A percentile compares a stretch with the other conserved stretches of the same genome.
phyloP scores from a whole-genome alignment of 108 stramenopile genomes.

The Mediolabrus comicus region DNA sequence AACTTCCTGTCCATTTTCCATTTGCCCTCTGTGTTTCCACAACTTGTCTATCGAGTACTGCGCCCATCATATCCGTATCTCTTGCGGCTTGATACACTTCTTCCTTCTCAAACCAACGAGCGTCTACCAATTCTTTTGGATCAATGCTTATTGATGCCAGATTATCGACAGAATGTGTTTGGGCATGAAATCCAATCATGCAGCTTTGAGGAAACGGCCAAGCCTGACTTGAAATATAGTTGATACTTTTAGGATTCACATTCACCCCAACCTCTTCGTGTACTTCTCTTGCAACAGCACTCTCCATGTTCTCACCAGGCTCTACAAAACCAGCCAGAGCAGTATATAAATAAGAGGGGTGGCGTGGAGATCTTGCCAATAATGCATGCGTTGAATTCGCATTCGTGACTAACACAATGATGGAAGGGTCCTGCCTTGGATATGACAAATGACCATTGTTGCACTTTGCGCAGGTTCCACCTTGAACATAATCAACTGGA shows the following conservation, averaged over 20 bases:
- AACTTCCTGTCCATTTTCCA: conserved; percentile 43
- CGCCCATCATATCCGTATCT: conserved; percentile 42
- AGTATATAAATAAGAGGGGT: conserved; percentile 71
- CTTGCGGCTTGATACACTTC: conserved; percentile 53
- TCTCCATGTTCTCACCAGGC: conserved; percentile 85
- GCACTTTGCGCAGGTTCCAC: conserved; percentile 63
- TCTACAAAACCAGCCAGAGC: conserved; percentile 86
- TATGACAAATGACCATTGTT: conserved; percentile 54
- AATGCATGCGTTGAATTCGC: conserved; percentile 52
- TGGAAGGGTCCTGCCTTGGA: conserved; percentile 84
- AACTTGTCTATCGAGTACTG: conserved; percentile 60
- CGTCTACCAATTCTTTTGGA: conserved; percentile 65
- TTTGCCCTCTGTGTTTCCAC: conserved; percentile 45
- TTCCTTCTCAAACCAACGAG: conserved; percentile 65
- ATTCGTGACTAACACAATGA: conserved; percentile 65
- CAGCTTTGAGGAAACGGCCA: conserved; percentile 84
- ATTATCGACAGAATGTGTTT: conserved; percentile 39
- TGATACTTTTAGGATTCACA: conserved; percentile 50
- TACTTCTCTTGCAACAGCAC: conserved; percentile 69
- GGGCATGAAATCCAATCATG: conserved; percentile 78
- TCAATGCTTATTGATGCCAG: conserved; percentile 53
- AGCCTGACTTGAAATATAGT: conserved; percentile 69
- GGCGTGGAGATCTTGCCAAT: conserved; percentile 67
- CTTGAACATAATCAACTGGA: conserved; percentile 43
- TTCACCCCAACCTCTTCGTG: conserved; percentile 73